These are phyloP conservation scores for Cytauxzoon felis DNA, from an alignment of 169 alveolate species.

Conservation along the genomic window DNA sequence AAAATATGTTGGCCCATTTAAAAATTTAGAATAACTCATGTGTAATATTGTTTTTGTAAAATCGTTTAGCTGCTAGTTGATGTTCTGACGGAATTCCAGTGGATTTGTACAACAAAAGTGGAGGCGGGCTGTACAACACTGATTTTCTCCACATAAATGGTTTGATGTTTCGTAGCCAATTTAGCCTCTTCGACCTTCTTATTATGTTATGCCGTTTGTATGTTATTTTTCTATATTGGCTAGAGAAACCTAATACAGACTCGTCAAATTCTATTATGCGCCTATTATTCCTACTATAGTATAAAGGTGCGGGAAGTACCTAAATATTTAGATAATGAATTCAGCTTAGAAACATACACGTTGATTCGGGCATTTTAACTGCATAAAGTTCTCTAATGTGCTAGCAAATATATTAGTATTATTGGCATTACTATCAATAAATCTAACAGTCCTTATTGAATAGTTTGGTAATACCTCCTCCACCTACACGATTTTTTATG, in stretches of 20 bases:
- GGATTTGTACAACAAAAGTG: conserved; percentile 34
- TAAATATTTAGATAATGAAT: not conserved
- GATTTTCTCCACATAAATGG: conserved; percentile 56
- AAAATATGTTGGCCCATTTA: conserved; percentile 1
- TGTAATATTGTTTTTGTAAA: conserved; percentile 36
- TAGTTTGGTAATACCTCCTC: conserved; percentile 39
- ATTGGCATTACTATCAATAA: conserved; percentile 21
- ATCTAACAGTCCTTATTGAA: conserved; percentile 12
- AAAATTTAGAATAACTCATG: conserved; percentile 44
- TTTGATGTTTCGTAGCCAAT: conserved; percentile 51
- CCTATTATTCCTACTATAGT: conserved; percentile 46
- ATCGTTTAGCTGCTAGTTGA: conserved; percentile 49
- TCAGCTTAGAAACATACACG: conserved; percentile 11
- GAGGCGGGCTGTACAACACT: conserved; percentile 45
- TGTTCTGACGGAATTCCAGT: conserved; percentile 42
- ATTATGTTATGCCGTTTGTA: conserved; percentile 52
- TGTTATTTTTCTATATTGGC: conserved; percentile 45
- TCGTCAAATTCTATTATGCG: conserved; percentile 58
- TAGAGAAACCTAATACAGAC: conserved; percentile 44
- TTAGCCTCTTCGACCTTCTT: conserved; percentile 43
- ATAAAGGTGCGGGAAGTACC: conserved; percentile 58
- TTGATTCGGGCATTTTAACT: conserved; percentile 32
- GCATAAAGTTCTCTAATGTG: conserved; percentile 41
- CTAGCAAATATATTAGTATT: conserved; percentile 39
- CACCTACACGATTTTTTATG: not conserved